Evolutionary conservation across 352 stramenopile genomes (phyloP).

Genomic region (Phytophthora chlamydospora): DNA sequence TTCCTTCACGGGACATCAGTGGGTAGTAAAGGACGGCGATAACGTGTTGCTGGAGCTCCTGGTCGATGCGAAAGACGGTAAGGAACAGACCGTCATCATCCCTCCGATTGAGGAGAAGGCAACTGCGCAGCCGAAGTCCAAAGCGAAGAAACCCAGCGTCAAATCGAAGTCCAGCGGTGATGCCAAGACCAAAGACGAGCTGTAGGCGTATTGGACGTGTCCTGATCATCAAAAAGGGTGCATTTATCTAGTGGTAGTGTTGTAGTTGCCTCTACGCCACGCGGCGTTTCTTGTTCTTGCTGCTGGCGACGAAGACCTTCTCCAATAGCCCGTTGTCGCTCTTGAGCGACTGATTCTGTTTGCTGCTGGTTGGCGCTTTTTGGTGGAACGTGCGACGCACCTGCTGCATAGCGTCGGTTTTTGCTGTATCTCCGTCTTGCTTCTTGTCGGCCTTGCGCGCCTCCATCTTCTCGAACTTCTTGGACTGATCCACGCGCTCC

Average conservation of each 20-base stretch:
- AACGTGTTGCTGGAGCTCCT: conserved; percentile 58
- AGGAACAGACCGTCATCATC: conserved; percentile 55
- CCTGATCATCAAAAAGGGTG: conserved; percentile 27
- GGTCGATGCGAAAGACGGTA: conserved; percentile 53
- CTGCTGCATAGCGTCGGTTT: conserved; percentile 37
- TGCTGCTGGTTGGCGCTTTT: conserved; percentile 72
- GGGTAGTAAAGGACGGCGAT: conserved; percentile 65
- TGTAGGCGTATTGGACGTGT: conserved; percentile 30
- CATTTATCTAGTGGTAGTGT: conserved; percentile 26
- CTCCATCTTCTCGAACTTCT: conserved; percentile 88
- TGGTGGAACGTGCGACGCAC: conserved; percentile 82
- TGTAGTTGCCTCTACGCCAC: conserved; percentile 22
- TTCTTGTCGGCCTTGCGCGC: conserved; percentile 67
- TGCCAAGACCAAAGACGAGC: conserved; percentile 50
- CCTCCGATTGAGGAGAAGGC: conserved; percentile 28
- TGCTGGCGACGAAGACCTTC: conserved; percentile 70
- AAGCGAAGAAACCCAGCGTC: neutral
- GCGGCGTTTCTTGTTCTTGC: conserved; percentile 68
- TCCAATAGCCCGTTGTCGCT: conserved; percentile 50
- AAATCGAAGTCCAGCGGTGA: conserved; percentile 14
- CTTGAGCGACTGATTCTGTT: conserved; percentile 63
- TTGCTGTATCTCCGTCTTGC: conserved; percentile 7
- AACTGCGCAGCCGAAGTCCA: conserved; percentile 12
- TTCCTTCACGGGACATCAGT: conserved; percentile 73
- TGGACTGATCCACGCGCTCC: conserved; percentile 87